phyloP scores from a whole-genome alignment of 1,284 basidiomycete genomes.

The Papiliotrema laurentii region DNA sequence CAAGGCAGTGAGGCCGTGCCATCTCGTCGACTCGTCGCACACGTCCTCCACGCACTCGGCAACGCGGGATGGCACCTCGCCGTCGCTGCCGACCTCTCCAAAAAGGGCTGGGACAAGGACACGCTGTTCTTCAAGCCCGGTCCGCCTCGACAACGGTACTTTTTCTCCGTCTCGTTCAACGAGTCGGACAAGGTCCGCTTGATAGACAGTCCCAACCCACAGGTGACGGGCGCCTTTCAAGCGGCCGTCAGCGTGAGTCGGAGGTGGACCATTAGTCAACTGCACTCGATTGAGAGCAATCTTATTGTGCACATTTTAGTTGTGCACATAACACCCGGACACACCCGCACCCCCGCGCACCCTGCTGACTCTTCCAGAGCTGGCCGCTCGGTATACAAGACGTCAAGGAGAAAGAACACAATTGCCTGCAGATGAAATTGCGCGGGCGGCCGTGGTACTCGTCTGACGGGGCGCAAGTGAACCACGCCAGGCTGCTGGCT shows the following conservation, averaged over 20 bases:
- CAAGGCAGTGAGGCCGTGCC: slow-evolving; percentile 30
- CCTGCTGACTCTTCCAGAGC: too few species aligned
- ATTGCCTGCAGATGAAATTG: slow-evolving; percentile 36
- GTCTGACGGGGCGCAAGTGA: slow-evolving; percentile 22
- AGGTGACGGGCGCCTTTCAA: slow-evolving; percentile 25
- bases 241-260: slow-evolving; percentile 29
- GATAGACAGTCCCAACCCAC: slow-evolving; percentile 34
- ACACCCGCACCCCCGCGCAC: too few species aligned
- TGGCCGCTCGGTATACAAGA: slow-evolving; percentile 38
- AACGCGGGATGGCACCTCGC: slow-evolving; percentile 33
- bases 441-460: slow-evolving; percentile 36
- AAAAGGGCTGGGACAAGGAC: slow-evolving; percentile 39
- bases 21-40: slow-evolving; percentile 30
- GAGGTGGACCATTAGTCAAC: too few species aligned
- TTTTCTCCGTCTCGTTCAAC: slow-evolving; percentile 39
- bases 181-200: slow-evolving; percentile 41
- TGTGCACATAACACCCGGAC: too few species aligned
- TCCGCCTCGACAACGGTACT: slow-evolving; percentile 22
- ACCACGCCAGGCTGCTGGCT: slow-evolving; percentile 20
- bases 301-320: too few species aligned
- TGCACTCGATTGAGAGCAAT: too few species aligned
- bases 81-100: slow-evolving; percentile 28
- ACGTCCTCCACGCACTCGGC: slow-evolving; percentile 32
- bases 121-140: slow-evolving; percentile 35
- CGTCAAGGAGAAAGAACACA: slow-evolving; percentile 27